phyloP scores from a whole-genome alignment of 2,329 filamentous ascomycete genomes.

The Aureobasidium namibiae region DNA sequence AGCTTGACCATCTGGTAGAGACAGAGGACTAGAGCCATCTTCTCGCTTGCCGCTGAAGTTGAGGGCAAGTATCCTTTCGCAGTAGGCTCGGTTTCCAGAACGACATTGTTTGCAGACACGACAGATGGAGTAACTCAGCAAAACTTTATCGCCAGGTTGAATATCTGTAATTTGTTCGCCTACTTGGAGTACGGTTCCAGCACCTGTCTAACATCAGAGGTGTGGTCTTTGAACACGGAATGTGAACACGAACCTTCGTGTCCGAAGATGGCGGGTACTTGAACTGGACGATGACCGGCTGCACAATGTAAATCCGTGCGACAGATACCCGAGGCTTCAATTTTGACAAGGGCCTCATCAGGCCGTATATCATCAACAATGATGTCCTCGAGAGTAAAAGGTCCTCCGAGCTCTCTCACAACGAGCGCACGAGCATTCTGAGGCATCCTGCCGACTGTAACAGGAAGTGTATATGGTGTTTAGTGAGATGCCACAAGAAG shows the following conservation, averaged over 20 bases:
- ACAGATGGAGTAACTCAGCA: constrained; percentile 38
- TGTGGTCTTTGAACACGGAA: too few species aligned
- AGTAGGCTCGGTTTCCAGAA: constrained; percentile 38
- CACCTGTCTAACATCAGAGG: neutral
- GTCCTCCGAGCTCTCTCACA: neutral
- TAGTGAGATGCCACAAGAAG: too few species aligned
- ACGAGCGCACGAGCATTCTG: neutral
- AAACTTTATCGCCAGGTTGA: constrained; percentile 31
- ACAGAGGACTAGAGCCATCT: neutral
- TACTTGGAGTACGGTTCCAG: neutral
- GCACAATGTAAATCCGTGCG: constrained; percentile 41
- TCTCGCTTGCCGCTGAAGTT: constrained; percentile 26
- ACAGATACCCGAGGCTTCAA: constrained; percentile 45
- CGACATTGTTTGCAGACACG: constrained; percentile 36
- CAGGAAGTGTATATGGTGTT: too few species aligned
- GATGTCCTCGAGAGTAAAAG: neutral
- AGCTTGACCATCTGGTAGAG: neutral
- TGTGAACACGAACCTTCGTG: constrained; percentile 17
- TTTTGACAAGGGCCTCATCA: constrained; percentile 43
- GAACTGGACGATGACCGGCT: constrained; percentile 15
- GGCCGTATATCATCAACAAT: neutral
- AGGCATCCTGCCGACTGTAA: too few species aligned
- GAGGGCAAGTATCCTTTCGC: constrained; percentile 34
- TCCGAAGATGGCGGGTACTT: constrained; percentile 19
- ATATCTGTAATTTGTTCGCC: neutral